Evolutionary conservation across 2,329 filamentous ascomycete genomes (phyloP).

Genomic region (Botrytis hyacinthi): DNA sequence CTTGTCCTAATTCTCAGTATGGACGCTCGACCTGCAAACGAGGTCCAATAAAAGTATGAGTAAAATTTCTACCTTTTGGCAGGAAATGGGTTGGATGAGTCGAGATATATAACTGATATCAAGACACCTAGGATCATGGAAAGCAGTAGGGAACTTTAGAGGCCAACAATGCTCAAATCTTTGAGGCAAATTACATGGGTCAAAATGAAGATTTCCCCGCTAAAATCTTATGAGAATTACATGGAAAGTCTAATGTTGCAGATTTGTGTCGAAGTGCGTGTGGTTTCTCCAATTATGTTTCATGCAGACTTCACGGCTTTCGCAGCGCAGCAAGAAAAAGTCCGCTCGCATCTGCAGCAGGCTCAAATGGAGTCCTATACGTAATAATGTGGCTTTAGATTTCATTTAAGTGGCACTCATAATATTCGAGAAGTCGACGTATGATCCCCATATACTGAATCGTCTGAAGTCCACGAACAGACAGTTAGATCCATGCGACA

Average conservation of each 20-base stretch:
- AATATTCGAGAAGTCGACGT: background rate
- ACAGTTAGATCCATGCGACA: background rate
- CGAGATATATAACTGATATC: background rate
- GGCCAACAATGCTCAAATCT: background rate
- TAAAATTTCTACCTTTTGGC: background rate
- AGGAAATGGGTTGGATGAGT: background rate
- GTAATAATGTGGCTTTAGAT: background rate
- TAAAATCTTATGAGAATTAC: background rate
- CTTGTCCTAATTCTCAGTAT: background rate
- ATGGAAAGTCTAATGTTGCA: background rate
- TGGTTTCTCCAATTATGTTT: background rate
- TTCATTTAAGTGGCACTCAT: background rate
- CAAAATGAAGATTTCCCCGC: background rate
- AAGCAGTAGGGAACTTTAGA: background rate
- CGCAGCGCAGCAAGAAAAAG: background rate
- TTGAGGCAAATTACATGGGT: background rate
- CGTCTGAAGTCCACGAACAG: background rate
- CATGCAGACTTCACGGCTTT: background rate
- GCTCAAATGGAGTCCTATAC: background rate
- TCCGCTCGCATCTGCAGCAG: conserved; percentile 2
- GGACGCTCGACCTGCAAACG: background rate
- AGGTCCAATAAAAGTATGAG: background rate
- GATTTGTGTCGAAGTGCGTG: background rate
- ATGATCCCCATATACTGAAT: background rate
- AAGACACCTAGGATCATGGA: background rate